Conservation (phyloP, 108 stramenopile genomes). For the Thalassiosira profunda region DNA sequence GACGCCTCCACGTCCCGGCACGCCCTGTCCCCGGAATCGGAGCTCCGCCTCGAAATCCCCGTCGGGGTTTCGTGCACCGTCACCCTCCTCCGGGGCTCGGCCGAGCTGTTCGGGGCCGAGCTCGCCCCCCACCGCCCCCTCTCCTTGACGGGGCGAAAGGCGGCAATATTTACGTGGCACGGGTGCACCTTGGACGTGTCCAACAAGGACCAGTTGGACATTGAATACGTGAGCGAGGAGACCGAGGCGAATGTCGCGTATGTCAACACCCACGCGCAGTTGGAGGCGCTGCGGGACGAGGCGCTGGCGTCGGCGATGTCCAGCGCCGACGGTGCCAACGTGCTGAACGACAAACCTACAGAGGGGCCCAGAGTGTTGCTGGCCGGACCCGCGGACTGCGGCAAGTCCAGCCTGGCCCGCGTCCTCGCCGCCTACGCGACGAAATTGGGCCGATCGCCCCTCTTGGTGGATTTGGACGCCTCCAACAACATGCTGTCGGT, state of each 20-base stretch:
- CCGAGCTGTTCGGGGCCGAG: constrained; percentile 59
- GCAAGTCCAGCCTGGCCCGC: constrained; percentile 79
- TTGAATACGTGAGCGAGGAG: constrained; percentile 72
- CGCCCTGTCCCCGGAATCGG: constrained; percentile 48
- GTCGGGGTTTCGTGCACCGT: constrained; percentile 28
- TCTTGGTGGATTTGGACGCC: constrained; percentile 86
- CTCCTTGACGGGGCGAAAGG: constrained; percentile 65
- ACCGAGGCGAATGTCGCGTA: constrained; percentile 82
- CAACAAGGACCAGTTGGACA: constrained; percentile 54
- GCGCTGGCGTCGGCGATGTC: constrained; percentile 41
- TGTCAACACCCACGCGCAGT: constrained; percentile 93
- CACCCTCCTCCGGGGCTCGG: constrained; percentile 35
- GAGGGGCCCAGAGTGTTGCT: constrained; percentile 85
- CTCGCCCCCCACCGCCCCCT: constrained; percentile 45
- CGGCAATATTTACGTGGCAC: constrained; percentile 92
- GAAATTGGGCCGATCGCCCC: constrained; percentile 84
- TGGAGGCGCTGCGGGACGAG: constrained; percentile 90
- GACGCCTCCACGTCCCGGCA: constrained; percentile 22
- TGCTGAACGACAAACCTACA: not conserved
- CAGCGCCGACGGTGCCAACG: not conserved
- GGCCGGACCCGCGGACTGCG: constrained; percentile 81
- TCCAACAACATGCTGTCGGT: constrained; percentile 74
- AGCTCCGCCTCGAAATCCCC: constrained; percentile 58
- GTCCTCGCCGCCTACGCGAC: constrained; percentile 79
- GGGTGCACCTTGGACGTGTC: constrained; percentile 82